Evolutionary conservation across 1,284 basidiomycete species (phyloP).

Genomic region (Fomitopsis schrenkii): DNA sequence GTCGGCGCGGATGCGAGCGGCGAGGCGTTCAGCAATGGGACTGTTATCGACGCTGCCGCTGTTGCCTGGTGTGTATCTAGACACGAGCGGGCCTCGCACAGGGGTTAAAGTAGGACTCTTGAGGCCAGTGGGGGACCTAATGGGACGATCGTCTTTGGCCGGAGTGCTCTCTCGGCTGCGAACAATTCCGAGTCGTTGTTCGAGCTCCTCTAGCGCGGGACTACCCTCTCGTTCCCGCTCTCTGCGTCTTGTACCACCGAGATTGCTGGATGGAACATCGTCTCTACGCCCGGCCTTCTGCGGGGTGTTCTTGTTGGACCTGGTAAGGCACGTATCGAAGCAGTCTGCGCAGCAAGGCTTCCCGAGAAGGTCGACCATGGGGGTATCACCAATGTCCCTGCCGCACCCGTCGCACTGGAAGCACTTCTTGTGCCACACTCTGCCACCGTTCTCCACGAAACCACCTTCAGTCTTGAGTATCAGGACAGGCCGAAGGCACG

Average conservation of each 20-base stretch:
- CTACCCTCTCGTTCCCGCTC: constrained; percentile 51
- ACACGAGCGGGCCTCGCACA: constrained; percentile 10
- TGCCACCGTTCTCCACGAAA: constrained; percentile 64
- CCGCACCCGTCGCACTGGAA: constrained; percentile 70
- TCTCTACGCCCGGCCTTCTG: constrained; percentile 26
- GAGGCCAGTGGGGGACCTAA: constrained; percentile 12
- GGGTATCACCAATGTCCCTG: constrained; percentile 65
- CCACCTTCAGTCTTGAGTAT: constrained; percentile 71
- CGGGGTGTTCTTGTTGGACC: constrained; percentile 34
- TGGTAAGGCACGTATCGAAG: constrained; percentile 67
- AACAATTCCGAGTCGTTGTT: constrained; percentile 43
- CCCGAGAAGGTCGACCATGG: constrained; percentile 79
- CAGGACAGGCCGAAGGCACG: constrained; percentile 64
- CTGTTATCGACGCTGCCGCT: constrained; percentile 13
- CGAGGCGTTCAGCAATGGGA: constrained; percentile 17
- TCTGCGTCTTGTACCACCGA: constrained; percentile 33
- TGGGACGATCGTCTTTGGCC: constrained; percentile 13
- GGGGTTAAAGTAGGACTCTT: constrained; percentile 10
- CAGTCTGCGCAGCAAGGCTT: constrained; percentile 73
- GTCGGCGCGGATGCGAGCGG: constrained; percentile 15
- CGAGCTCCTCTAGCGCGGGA: constrained; percentile 56
- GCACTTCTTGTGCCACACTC: constrained; percentile 76
- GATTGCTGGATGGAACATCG: constrained; percentile 29
- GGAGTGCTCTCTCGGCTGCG: constrained; percentile 26
- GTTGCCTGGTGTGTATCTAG: constrained; percentile 13